Evolutionary conservation across 345 rosid species (phyloP), one percentile per base, ranked within the genome.

Genomic region (Linum lewisii): DNA sequence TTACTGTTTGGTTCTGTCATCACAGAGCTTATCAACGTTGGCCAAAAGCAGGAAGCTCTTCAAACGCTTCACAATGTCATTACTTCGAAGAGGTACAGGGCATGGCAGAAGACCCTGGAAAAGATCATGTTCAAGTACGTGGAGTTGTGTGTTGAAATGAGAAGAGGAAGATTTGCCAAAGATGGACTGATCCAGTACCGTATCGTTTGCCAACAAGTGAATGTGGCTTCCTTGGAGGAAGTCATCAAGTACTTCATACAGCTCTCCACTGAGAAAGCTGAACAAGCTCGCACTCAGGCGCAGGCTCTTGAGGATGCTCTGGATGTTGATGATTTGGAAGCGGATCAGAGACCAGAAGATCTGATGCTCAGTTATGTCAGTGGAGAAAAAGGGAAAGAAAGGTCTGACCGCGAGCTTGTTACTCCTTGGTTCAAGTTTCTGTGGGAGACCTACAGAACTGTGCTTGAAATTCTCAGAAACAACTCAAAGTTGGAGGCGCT

Each of bases 401-500:
- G 99, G 80, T 94, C 97, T 63, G 99, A 90, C 71, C 85, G 95
- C 9, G 97, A 94, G 60, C 81, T 94, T 50, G 99, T 94, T 65
- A 94, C 97, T 11, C 99, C 99, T 2, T 94, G 99, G 97, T 94
- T 94, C 77, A 94, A 94, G 83, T 94, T 94, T 74, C 65, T 94
- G 73, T 94, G 99, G 99, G 99, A 94, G 86, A 90, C 99, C 2
- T 94, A 90, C 71, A 84, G 99, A 69, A 87, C 99, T 1, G 99
- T 94, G 37, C 99, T 94, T 65, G 99, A 94, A 69, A 90, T 94
- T 22, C 66, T 94, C 66, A 73, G 97, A 34, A 94, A 94, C 77
- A 94, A 90, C 74, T 94, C 99, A 15, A 94, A 94, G 87, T 60
- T 94, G 77, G 99, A 94, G 82, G 89, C 90, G 2, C 79, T 94